phyloP scores from a whole-genome alignment of 2,329 filamentous ascomycete species.

The Trichoderma sp. region DNA sequence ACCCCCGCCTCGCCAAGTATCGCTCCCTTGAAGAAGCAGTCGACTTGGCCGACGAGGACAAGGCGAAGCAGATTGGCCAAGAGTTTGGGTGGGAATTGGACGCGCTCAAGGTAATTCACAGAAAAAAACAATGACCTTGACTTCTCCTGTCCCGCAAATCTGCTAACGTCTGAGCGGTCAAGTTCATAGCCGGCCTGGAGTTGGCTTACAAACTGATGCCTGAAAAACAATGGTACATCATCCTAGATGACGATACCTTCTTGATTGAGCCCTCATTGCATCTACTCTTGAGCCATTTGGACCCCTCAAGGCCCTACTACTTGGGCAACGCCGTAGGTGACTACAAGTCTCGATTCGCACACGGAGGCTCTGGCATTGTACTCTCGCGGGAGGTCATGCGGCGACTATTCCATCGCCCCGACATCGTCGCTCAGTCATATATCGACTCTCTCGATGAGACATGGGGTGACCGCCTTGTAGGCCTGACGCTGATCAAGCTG shows the following conservation, averaged over 20 bases:
- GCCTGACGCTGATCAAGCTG: conserved; percentile 51
- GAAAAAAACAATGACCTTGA: not conserved
- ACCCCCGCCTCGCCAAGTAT: conserved; percentile 43
- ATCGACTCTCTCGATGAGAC: conserved; percentile 49
- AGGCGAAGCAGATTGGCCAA: conserved; percentile 39
- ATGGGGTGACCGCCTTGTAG: conserved; percentile 55
- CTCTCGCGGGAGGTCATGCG: conserved; percentile 51
- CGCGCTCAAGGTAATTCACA: conserved; percentile 45
- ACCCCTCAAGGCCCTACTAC: conserved; percentile 48
- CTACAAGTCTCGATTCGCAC: conserved; percentile 54
- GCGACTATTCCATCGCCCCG: conserved; percentile 44
- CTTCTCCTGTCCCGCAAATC: not conserved
- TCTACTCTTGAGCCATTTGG: conserved; percentile 48
- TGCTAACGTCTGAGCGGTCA: conserved; percentile 7
- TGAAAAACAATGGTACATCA: conserved; percentile 58
- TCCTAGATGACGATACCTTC: conserved; percentile 59
- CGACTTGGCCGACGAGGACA: conserved; percentile 37
- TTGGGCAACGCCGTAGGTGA: conserved; percentile 58
- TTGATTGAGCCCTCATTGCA: conserved; percentile 49
- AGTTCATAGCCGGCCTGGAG: conserved; percentile 57
- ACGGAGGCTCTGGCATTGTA: conserved; percentile 55
- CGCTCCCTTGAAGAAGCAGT: conserved; percentile 40
- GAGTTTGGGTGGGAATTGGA: conserved; percentile 50
- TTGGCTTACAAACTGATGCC: conserved; percentile 50
- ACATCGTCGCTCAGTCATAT: conserved; percentile 45